Base-by-base conservation (phyloP, 176 grass and related monocot genomes). In the Cenchrus purpureus region DNA sequence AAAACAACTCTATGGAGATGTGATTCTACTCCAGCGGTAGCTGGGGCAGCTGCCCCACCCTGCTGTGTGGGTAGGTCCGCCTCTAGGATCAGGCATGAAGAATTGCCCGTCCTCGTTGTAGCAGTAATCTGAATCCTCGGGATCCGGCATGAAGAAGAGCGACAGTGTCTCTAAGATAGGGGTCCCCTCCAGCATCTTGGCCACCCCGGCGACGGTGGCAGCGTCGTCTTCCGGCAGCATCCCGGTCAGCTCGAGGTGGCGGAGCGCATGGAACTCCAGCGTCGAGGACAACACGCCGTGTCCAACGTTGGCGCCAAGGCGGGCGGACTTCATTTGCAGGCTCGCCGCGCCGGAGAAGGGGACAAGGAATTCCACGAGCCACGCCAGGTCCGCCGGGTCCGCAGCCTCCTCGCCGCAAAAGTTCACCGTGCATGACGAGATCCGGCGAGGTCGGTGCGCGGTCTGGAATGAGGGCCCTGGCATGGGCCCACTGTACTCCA, bases 161-260 rank as follows among this genome's bases (percentile, higher is more conserved):
- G 32, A 31, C 56, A 86, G 5, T 2, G 58, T 50, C 68, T 86
- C 84, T 12, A 86, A 32, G 67, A 16, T 54, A 8, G 76, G 57
- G 1, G 56, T 25, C 46, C 28, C 14, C 31, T 29, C 14, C 14
- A 79, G 76, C 48, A 86, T 73, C 76, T 1, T 54, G 9, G 49
- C 1, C 22, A 71, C 19, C n/a, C 22, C 68, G 9, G 56, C 6
- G 0, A 71, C 6, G 53, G 12, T 43, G 67, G 14, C 32, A 4
- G 6, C 4, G 32, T 31, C 77, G n/a, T 51, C 68, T 3, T 56
- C 76, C 0, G 85, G 85, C 4, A 10, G 40, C 11, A 70, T 49
- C 16, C 68, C 85, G 6, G n/a, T 63, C 15, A 86, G 58, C 69
- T 86, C 77, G 1, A 86, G 68, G 68, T 56, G 46, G 1, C 32